Evolutionary conservation across 257 asterid species (phyloP), one percentile per base, ranked within the genome.

Genomic region (Gentiana straminea): DNA sequence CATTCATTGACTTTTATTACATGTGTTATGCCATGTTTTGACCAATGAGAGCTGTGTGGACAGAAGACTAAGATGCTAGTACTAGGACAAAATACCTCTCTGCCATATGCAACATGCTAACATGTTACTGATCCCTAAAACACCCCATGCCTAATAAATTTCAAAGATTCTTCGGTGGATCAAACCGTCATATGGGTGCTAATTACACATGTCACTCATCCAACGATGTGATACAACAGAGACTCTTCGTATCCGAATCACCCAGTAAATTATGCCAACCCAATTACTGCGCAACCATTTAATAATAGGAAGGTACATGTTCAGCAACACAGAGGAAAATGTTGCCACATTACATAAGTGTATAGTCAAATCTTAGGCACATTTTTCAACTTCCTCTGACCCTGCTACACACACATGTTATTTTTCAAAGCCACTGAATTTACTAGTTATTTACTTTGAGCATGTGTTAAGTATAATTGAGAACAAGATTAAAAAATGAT

Each of bases 1-100:
- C 64, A 57, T 24, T 57, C 67, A 62, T 74, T 83, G 78, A 81
- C 83, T 78, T 77, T 57, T 41, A 56, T 55, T 54, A 49, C 49
- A 57, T 49, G 78, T 80, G 59, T 24, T 24, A 64, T 77, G 70
- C 64, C 51, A 67, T 73, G 64, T 69, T 73, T 75, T 77, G 81
- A 73, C 84, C 75, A 75, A 77, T 48, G 60, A 53, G 68, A 35
- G 70, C 41, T 64, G 55, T 45, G 61, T 24, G 24, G 24, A 24
- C 24, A 24, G 24, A 24, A 24, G 66, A 11, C 65, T 62, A 35
- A 52, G 55, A 58, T 57, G 67, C 38, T 64, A 64, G 68, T 33
- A 76, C 52, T 72, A 64, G 69, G 61, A 43, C 62, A 13, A 39
- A 59, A 58, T 50, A 33, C 47, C 61, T 57, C 61, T 57, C 49